A percentile compares a stretch with the other conserved stretches of the same genome.
These are phyloP conservation scores for Fusarium illudens DNA, from an alignment of 2,329 filamentous ascomycete species.

Conservation along the genomic window DNA sequence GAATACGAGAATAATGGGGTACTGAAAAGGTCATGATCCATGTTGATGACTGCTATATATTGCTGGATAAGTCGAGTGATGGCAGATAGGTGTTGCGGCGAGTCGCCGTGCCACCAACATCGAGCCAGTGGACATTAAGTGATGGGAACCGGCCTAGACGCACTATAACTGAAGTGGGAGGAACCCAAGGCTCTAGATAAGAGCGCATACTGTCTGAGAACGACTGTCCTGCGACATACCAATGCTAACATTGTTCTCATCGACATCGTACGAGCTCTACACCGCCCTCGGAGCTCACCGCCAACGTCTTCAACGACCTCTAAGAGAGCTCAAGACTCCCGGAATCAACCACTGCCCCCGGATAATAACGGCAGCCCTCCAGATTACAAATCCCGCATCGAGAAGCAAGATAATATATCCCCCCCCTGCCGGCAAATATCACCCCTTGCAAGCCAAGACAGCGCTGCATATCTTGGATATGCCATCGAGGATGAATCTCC, in stretches of 20 bases:
- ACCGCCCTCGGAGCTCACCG: neutral
- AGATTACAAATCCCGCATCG: neutral
- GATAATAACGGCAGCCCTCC: neutral
- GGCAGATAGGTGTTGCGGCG: neutral
- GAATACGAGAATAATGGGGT: no score
- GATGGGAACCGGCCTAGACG: no score
- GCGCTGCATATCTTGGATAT: neutral
- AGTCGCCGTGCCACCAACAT: neutral
- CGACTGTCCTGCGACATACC: neutral
- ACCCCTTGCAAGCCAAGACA: constrained; percentile 10
- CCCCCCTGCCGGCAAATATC: neutral
- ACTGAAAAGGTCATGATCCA: no score
- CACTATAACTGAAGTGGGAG: neutral
- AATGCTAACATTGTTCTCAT: neutral
- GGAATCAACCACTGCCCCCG: neutral
- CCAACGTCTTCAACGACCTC: neutral
- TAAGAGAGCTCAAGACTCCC: neutral
- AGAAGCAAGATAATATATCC: neutral
- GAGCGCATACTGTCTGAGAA: neutral
- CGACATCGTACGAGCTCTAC: neutral
- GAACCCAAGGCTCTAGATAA: neutral
- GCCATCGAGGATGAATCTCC: neutral
- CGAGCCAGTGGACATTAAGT: neutral
- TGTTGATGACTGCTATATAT: neutral
- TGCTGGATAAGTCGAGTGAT: no score